These are phyloP conservation scores for Pseudogymnoascus sp. DNA, from an alignment of 2,329 filamentous ascomycete species.

Conservation along the genomic window DNA sequence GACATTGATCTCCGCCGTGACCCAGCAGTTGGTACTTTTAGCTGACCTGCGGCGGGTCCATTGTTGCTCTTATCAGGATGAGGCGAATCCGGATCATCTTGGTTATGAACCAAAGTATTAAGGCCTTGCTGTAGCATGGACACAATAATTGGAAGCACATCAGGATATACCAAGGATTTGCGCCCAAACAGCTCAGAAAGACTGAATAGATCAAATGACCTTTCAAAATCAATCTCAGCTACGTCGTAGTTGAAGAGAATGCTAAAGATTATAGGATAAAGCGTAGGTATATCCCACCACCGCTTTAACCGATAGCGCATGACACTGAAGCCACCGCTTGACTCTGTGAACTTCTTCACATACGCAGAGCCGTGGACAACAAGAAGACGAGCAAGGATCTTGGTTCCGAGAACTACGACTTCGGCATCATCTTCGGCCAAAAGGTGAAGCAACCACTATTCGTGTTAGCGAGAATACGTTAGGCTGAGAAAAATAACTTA, in stretches of 20 bases:
- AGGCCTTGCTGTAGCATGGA: slow-evolving; percentile 83
- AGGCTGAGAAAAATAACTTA: slow-evolving; percentile 34
- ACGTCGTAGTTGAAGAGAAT: slow-evolving; percentile 83
- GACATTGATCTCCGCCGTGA: slow-evolving; percentile 52
- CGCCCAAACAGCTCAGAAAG: slow-evolving; percentile 68
- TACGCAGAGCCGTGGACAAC: slow-evolving; percentile 76
- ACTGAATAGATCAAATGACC: slow-evolving; percentile 65
- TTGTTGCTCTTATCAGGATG: slow-evolving; percentile 21
- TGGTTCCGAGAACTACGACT: slow-evolving; percentile 71
- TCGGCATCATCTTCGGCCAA: slow-evolving; percentile 79
- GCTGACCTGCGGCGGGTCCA: slow-evolving; percentile 15
- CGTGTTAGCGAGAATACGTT: slow-evolving; percentile 26
- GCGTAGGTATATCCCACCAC: slow-evolving; percentile 78
- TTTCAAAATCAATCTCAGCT: slow-evolving; percentile 63
- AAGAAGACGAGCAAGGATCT: slow-evolving; percentile 76
- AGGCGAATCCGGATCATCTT: slow-evolving; percentile 53
- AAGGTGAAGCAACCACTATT: slow-evolving; percentile 82
- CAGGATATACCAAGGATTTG: slow-evolving; percentile 63
- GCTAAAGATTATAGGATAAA: slow-evolving; percentile 85
- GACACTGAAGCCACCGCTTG: slow-evolving; percentile 77
- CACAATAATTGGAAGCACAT: slow-evolving; percentile 71
- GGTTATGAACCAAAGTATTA: slow-evolving; percentile 58
- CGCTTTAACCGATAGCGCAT: slow-evolving; percentile 74
- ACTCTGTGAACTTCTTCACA: slow-evolving; percentile 67
- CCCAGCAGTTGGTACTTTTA: slow-evolving; percentile 22